phyloP scores from a whole-genome alignment of 2,329 filamentous ascomycete genomes.

The Alternaria sp. region DNA sequence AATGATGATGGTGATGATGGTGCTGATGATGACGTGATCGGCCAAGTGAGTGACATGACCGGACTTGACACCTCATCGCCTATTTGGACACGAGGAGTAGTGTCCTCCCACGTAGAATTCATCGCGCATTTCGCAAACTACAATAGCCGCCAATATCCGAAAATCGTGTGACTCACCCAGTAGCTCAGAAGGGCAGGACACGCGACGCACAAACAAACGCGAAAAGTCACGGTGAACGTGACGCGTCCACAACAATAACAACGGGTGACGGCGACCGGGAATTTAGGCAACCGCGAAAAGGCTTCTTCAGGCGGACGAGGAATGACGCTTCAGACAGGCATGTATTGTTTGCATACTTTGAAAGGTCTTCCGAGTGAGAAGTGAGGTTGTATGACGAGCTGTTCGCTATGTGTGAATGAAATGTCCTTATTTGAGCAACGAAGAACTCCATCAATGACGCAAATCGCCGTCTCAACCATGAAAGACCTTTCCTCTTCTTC shows the following conservation, averaged over 20 bases:
- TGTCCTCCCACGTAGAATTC: rapidly evolving
- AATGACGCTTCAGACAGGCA: background rate
- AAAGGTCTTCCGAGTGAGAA: background rate
- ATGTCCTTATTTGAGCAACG: background rate
- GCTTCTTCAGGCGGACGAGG: background rate
- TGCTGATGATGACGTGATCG: background rate
- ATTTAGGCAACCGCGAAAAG: background rate
- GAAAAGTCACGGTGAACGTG: background rate
- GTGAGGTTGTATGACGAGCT: background rate
- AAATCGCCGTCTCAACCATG: background rate
- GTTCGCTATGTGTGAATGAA: background rate
- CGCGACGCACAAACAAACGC: background rate
- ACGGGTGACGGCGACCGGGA: background rate
- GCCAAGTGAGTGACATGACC: background rate
- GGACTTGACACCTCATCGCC: no score
- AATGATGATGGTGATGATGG: no score
- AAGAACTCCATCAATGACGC: background rate
- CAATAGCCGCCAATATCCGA: background rate
- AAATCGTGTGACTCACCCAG: background rate
- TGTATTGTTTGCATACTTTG: background rate
- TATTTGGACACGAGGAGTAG: no score
- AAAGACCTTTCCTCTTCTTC: rapidly evolving
- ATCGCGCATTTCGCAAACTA: rapidly evolving
- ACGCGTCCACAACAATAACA: background rate
- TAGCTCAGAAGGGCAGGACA: background rate